Evolutionary conservation across 106 monocot species (phyloP).

Genomic region (Allium sativum): DNA sequence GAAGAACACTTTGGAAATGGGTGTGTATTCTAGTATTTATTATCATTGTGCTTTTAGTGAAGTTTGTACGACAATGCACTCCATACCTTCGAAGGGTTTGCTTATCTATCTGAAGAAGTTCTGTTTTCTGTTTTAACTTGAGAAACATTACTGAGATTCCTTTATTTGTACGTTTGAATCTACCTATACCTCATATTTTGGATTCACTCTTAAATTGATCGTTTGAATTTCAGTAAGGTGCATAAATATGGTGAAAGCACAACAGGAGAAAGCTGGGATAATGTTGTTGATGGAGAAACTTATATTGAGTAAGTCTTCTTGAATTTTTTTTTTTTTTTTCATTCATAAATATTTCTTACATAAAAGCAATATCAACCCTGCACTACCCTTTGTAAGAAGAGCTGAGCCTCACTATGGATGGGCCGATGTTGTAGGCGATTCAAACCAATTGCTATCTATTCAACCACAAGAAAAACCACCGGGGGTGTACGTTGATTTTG

Average conservation of each 20-base stretch:
- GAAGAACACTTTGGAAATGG: conserved; percentile 97
- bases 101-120: too few relatives aligned
- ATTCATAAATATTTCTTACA: background rate
- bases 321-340: too few relatives aligned
- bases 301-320: conserved; percentile 68
- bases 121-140: too few relatives aligned
- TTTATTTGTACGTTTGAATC: too few relatives aligned
- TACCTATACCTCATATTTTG: too few relatives aligned
- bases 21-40: conserved; percentile 22
- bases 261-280: conserved; percentile 91
- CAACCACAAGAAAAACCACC: conserved; percentile 62
- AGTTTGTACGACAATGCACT: too few relatives aligned
- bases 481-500: conserved; percentile 52
- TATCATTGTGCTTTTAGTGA: too few relatives aligned
- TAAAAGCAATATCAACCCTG: background rate
- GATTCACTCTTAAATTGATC: background rate
- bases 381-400: conserved; percentile 21
- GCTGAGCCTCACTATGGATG: conserved; percentile 97
- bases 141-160: too few relatives aligned
- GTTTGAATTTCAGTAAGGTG: conserved; percentile 52
- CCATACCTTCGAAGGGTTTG: too few relatives aligned
- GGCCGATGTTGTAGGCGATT: conserved; percentile 92
- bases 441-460: conserved; percentile 77
- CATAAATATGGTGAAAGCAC: conserved; percentile 98
- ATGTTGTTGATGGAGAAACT: conserved; percentile 77